Base-by-base conservation (phyloP, 805 yeast genomes). In the Spathaspora gorwiae region DNA sequence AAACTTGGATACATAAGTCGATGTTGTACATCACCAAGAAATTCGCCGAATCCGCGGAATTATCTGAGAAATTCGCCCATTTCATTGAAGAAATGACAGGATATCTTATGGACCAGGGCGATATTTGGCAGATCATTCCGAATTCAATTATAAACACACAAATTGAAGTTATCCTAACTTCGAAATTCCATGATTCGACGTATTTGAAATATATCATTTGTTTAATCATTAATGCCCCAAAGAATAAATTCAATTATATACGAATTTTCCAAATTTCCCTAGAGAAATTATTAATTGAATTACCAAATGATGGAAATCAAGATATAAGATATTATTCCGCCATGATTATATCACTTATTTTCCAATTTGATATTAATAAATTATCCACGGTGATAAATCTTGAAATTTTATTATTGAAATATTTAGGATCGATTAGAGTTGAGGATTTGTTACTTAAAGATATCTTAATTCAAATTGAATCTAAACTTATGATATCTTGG, bases 191-290 rank as follows among this genome's bases (percentile, higher is more conserved):
- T 11, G 51, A 71, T 26, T 60, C 54, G 2, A 47, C 48, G 0
- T 68, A 78, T n/a, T 54, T 87, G 51, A 68, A 73, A 35, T 78
- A 82, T 54, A 65, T 70, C 3, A 61, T 61, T 46, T 52, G 65
- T 35, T 48, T 78, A 1, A 54, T 80, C 12, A 46, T 72, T 35
- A 52, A 69, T 2, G 73, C 73, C 1, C 46, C 51, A 12, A 54
- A 63, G 1, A 61, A 59, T 26, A 55, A 53, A 19, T 19, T 19
- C 24, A 74, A 78, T 26, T 70, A 62, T 52, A 72, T 69, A 14
- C 83, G 75, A 53, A 67, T 81, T 39, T 61, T 89, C 9, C 95
- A 87, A 54, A 72, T 86, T 8, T 67, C 84, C 33, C 51, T 85
- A 15, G 81, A 78, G 56, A 82, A 72, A 1, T 47, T 56, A 2